phyloP scores from a whole-genome alignment of 257 asterid species.

The Datura wrightii region DNA sequence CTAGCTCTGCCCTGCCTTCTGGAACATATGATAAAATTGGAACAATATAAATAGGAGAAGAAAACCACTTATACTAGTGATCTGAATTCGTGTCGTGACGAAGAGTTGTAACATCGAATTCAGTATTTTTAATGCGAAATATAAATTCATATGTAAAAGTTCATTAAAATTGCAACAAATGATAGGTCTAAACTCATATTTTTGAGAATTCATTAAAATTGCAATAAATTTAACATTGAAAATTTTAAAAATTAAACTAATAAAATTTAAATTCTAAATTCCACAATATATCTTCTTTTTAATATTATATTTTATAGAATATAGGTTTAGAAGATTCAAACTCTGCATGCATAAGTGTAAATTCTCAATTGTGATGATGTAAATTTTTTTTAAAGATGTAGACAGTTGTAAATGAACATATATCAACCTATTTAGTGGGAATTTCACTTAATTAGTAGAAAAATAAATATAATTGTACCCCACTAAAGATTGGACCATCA shows the following conservation, averaged over 20 bases:
- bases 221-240: no score
- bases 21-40: background rate
- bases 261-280: no score
- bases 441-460: background rate
- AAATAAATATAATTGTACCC: background rate
- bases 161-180: no score
- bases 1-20: background rate
- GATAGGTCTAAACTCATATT: no score
- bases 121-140: no score
- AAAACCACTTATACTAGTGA: background rate
- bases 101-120: no score
- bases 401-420: background rate
- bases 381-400: background rate
- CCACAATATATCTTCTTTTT: no score
- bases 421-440: background rate
- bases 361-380: background rate
- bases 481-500: conserved; percentile 29
- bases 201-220: no score
- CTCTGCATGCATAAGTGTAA: background rate
- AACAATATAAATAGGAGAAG: background rate
- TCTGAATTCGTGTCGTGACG: background rate
- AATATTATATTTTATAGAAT: no score
- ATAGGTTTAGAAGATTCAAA: background rate
- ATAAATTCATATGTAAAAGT: no score
- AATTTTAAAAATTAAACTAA: no score